Base-by-base conservation (phyloP, 176 grass and related monocot species). In the Elymus sibiricus region DNA sequence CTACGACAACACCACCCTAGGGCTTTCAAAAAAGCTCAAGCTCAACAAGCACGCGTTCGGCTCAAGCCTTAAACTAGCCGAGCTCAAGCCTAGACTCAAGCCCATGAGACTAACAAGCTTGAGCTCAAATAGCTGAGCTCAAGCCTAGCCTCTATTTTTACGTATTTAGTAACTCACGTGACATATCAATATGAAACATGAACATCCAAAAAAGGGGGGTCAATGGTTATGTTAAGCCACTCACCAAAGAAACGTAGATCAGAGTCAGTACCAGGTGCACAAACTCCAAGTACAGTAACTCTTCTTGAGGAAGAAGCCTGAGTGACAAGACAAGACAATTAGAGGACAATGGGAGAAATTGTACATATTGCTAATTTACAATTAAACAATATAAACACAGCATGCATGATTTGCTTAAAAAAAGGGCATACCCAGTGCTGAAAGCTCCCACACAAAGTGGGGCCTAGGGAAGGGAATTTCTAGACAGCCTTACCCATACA, bases 301-400 rank as follows among this genome's bases (percentile, higher is more conserved):
- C 78, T 53, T 55, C 70, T 43, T 3, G 9, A 67, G 3, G 8
- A 87, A 76, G 25, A 60, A 58, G 34, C 61, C 86, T 82, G 60
- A 67, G 5, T 59, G 43, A 66, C 12, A 87, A 81, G 43, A 66
- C 12, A 87, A 81, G 85, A 75, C 17, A 76, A 67, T 76, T 21
- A 82, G 58, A 22, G 69, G 25, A 68, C 19, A 58, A 32, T 67
- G 34, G 17, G 53, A 68, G 12, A 67, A 81, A 37, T 31, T 43
- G 8, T 40, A 31, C n/a, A 85, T 56, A 78, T 65, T 37, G 28
- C 28, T 76, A 84, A 56, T 59, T 65, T 37, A 42, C 42, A 84
- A 84, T 68, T 70, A 25, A 59, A 79, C 27, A 38, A 43, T 79
- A 68, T 85, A 76, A 35, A 55, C 28, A 84, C 27, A 84, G 42